A percentile compares a stretch with the other conserved stretches of the same genome.
Evolutionary conservation across 805 yeast genomes (phyloP).

Genomic region (Yarrowia sp.): DNA sequence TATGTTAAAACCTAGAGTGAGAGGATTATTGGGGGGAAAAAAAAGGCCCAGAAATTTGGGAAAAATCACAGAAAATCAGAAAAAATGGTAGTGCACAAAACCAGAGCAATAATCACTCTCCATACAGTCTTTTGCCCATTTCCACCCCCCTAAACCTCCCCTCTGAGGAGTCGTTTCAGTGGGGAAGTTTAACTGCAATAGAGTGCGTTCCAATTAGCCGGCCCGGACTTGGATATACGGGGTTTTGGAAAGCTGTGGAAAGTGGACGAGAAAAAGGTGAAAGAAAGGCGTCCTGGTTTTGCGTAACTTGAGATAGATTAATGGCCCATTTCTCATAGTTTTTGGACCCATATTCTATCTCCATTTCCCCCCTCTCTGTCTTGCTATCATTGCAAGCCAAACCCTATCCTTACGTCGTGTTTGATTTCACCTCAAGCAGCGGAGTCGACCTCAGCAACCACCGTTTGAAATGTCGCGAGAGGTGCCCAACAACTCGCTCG

Average conservation of each 20-base stretch:
- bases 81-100: background rate
- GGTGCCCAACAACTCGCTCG: slow-evolving; percentile 42
- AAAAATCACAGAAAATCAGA: background rate
- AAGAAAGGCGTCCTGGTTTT: too few species aligned
- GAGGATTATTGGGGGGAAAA: background rate
- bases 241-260: background rate
- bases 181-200: background rate
- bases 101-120: too few species aligned
- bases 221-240: slow-evolving; percentile 30
- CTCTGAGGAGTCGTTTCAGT: background rate
- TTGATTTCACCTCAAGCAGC: slow-evolving; percentile 29
- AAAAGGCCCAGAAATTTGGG: background rate
- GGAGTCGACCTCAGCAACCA: background rate
- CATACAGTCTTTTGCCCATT: too few species aligned
- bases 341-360: too few species aligned
- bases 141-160: too few species aligned
- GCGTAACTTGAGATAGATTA: too few species aligned
- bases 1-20: background rate
- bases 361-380: background rate
- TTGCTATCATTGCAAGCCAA: slow-evolving; percentile 4
- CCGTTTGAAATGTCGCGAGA: slow-evolving; percentile 20
- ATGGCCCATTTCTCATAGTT: too few species aligned
- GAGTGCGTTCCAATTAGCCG: slow-evolving; percentile 13
- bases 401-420: slow-evolving; percentile 15
- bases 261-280: too few species aligned